Evolutionary conservation across 2,329 filamentous ascomycete genomes (phyloP), one percentile per base, ranked within the genome.

Genomic region (Aspergillus sp.): DNA sequence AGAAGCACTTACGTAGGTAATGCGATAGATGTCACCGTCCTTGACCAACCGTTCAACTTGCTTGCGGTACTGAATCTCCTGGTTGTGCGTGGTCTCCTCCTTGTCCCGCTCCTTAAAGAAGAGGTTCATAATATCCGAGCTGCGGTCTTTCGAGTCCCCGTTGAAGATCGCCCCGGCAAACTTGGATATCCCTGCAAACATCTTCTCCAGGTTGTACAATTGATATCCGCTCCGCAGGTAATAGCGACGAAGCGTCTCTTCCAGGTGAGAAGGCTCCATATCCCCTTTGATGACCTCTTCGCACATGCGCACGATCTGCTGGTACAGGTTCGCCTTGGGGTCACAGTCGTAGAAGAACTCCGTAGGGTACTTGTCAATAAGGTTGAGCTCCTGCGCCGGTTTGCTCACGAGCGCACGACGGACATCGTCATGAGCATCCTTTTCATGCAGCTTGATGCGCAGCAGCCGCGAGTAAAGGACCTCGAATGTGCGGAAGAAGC

Each of bases 401-500:
- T 96, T 96, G 60, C 85, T 83, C 51, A 87, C 83, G 71, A 87
- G 88, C 48, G 91, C 87, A 19, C 91, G 89, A 25, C 84, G 81
- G 41, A 97, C 88, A 69, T 91, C 88, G 67, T 88, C 85, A 51
- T 86, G 82, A 8, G 96, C 93, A 48, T 88, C 85, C 3, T 85
- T 83, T 68, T 90, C 90, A 71, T 89, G 89, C 60, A 88, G 83
- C 80, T 98, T 98, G 75, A 98, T 87, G 62, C 90, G 90, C 64
- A 89, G 82, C 13, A 99, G 83, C 42, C 95, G 88, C 70, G 88
- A 86, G 77, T 96, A 98, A 5, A 99, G 81, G n/a, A 90, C 90
- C 72, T 96, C 88, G 74, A 99, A 95, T 62, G 96, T 88, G 67
- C 90, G 91, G 80, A 99, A 90, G 82, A 99, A 98, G 77, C 95